Conservation (phyloP, 176 grass and related monocot genomes). For the Triticum monococcum region DNA sequence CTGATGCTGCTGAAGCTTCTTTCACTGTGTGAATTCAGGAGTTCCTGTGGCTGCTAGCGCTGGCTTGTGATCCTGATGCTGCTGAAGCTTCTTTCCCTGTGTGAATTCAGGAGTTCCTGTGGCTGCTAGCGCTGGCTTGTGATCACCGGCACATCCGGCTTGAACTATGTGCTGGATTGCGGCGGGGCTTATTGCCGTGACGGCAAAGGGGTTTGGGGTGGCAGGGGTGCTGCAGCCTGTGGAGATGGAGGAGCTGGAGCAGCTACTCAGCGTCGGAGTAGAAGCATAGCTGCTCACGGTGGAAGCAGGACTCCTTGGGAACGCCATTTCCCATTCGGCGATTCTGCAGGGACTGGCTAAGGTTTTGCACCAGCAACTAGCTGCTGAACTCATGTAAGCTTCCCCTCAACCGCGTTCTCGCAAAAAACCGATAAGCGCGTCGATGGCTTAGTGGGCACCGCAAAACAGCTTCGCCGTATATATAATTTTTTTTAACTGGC, state of each 20-base stretch:
- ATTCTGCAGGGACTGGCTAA: background rate
- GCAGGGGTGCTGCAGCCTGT: constrained; percentile 1
- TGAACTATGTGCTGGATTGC: background rate
- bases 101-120: background rate
- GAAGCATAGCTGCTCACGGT: background rate
- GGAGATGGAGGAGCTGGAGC: background rate
- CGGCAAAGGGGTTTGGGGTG: background rate
- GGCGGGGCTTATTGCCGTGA: background rate
- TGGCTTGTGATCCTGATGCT: too few species aligned
- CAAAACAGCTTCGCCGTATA: background rate
- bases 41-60: background rate
- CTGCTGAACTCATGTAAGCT: background rate
- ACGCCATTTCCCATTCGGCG: background rate
- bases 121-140: background rate
- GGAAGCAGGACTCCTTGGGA: background rate
- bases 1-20: too few species aligned
- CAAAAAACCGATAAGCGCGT: background rate
- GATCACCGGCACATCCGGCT: too few species aligned
- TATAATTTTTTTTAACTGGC: background rate
- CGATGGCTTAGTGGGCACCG: background rate
- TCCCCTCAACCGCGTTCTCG: too few species aligned
- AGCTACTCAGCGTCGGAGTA: background rate
- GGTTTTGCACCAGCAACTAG: background rate
- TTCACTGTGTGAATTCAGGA: background rate
- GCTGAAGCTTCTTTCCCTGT: too few species aligned